phyloP scores from a whole-genome alignment of 805 yeast species.

The Yarrowia porcina region DNA sequence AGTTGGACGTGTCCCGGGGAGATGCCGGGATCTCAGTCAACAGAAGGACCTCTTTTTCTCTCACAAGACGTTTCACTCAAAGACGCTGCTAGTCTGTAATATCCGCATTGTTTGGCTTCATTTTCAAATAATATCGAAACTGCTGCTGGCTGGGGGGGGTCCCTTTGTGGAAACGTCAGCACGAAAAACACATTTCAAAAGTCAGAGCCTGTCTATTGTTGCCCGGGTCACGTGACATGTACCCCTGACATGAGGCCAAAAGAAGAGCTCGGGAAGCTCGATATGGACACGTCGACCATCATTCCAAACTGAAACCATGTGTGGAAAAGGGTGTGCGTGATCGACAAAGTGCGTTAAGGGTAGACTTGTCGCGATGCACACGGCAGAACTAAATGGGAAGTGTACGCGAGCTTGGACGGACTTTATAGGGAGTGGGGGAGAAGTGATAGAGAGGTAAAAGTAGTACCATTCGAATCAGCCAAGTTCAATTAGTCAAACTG shows the following conservation, averaged over 20 bases:
- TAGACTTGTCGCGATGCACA: conserved; percentile 3
- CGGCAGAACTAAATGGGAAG: not conserved
- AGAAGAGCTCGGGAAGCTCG: not conserved
- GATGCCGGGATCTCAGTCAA: too few relatives aligned
- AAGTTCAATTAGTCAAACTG: not conserved
- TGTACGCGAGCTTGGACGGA: not conserved
- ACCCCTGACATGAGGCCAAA: not conserved
- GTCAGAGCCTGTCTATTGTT: too few relatives aligned
- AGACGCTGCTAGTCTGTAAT: not conserved
- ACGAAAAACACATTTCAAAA: too few relatives aligned
- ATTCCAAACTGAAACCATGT: conserved; percentile 22
- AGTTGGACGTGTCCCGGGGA: too few relatives aligned
- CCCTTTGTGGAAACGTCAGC: not conserved
- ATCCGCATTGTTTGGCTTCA: not conserved
- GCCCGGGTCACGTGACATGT: not conserved
- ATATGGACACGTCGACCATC: conserved; percentile 17
- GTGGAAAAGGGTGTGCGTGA: conserved; percentile 14
- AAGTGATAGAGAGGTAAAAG: not conserved
- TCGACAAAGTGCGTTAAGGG: not conserved
- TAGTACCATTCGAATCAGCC: not conserved
- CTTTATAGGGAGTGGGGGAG: too few relatives aligned
- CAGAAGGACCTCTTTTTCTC: too few relatives aligned
- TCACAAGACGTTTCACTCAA: not conserved
- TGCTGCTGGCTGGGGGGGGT: not conserved
- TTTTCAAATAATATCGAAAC: not conserved